A percentile compares a stretch with the other conserved stretches of the same genome.
phyloP scores from a whole-genome alignment of 2,329 filamentous ascomycete species.

The Fusarium sp. region DNA sequence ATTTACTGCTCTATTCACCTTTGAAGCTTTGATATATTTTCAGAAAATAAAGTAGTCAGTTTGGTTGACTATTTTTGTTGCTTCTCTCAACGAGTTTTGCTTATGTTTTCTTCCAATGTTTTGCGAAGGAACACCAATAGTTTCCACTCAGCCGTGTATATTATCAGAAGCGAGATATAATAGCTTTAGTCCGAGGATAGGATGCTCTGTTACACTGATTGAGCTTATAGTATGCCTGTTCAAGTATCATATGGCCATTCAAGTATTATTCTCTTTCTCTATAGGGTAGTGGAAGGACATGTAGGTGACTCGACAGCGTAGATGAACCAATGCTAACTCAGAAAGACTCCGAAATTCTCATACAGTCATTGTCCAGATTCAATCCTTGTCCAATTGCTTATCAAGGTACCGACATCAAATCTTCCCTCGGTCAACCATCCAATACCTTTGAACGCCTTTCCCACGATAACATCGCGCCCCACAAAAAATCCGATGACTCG shows the following conservation, averaged over 20 bases:
- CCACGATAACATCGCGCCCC: slow-evolving; percentile 21
- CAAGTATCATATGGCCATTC: background rate
- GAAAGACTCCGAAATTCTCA: background rate
- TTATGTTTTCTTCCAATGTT: background rate
- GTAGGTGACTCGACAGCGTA: background rate
- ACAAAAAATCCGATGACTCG: slow-evolving; percentile 43
- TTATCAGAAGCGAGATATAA: background rate
- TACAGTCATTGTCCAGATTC: background rate
- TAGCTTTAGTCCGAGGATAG: fast-evolving
- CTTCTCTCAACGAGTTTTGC: fast-evolving
- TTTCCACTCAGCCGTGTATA: background rate
- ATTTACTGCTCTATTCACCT: background rate
- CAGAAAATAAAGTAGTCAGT: background rate
- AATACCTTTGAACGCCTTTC: background rate
- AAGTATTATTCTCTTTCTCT: background rate
- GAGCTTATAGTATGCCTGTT: background rate
- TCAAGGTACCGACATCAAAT: slow-evolving; percentile 5
- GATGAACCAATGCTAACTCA: background rate
- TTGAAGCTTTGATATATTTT: background rate
- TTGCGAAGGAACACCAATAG: background rate
- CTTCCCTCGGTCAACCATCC: background rate
- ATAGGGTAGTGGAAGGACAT: background rate
- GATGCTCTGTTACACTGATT: no score
- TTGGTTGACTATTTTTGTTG: background rate
- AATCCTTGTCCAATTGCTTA: background rate